A percentile compares a stretch with the other conserved stretches of the same genome.
Conservation (phyloP, 129 eudicot species). For the Logfia minima region DNA sequence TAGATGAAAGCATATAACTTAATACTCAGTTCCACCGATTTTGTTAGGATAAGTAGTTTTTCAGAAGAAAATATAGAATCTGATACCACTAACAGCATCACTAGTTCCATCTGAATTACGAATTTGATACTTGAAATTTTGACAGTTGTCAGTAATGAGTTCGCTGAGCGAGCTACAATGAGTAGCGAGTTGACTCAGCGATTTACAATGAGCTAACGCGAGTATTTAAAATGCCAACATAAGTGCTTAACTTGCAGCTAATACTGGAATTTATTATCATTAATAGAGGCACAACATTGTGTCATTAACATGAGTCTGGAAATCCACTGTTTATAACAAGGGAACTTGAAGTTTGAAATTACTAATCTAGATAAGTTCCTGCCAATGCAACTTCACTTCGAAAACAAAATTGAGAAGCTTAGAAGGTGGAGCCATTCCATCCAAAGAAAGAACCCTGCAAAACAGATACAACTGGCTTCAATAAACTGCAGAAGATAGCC, state of each 20-base stretch:
- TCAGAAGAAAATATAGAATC: not conserved
- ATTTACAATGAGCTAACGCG: not conserved
- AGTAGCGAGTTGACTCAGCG: not conserved
- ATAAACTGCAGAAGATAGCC: not conserved
- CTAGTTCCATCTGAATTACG: not conserved
- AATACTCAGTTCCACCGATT: too few relatives aligned
- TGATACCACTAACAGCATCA: not conserved
- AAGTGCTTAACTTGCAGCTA: not conserved
- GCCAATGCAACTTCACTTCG: conserved; percentile 9
- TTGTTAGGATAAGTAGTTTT: too few relatives aligned
- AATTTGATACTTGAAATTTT: not conserved
- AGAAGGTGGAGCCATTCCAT: conserved; percentile 84
- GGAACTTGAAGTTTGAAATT: conserved; percentile 6
- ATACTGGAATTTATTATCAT: not conserved
- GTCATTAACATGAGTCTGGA: conserved; percentile 1
- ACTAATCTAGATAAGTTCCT: conserved; percentile 9
- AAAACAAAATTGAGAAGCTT: conserved; percentile 22
- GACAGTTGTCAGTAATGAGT: not conserved
- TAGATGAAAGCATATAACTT: too few relatives aligned
- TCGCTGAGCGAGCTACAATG: not conserved
- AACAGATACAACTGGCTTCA: not conserved
- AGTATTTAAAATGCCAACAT: not conserved
- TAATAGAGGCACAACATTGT: not conserved
- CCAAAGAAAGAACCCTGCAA: conserved; percentile 78
- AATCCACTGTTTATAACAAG: conserved; percentile 2